These are phyloP conservation scores for Lanmaoa pseudosensibilis DNA, from an alignment of 768 basidiomycete species.

Conservation along the genomic window DNA sequence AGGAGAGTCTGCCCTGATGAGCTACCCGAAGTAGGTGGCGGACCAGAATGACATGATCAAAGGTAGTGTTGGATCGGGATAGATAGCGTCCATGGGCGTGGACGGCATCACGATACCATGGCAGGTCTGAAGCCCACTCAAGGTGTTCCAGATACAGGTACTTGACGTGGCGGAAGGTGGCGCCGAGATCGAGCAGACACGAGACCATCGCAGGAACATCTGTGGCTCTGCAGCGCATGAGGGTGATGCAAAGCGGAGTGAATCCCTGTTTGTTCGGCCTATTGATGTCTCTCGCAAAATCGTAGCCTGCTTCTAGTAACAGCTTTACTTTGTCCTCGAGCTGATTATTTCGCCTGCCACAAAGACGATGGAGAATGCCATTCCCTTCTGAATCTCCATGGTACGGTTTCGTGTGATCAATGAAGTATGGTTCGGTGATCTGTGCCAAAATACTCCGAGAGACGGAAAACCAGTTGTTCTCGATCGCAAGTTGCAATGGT, in stretches of 20 bases:
- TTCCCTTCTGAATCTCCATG: neutral
- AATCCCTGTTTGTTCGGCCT: neutral
- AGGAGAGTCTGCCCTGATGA: neutral
- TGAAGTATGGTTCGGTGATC: neutral
- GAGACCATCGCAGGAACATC: neutral
- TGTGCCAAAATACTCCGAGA: neutral
- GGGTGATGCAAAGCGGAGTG: neutral
- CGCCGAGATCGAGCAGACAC: neutral
- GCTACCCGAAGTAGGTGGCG: neutral
- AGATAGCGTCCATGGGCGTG: neutral
- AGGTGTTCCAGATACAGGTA: neutral
- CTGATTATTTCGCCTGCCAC: fast-evolving
- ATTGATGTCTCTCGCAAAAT: neutral
- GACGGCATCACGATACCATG: neutral
- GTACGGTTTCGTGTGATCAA: neutral
- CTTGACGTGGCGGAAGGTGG: neutral
- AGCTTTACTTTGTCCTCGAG: neutral
- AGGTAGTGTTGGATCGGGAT: neutral
- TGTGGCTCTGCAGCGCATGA: neutral
- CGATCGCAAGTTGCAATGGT: neutral
- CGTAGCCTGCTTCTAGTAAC: neutral
- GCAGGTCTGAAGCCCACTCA: neutral
- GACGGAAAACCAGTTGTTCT: neutral
- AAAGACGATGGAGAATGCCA: neutral
- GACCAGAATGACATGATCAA: neutral